Conservation (phyloP, 495 filamentous ascomycete genomes). For the Lepidopterella palustris region DNA sequence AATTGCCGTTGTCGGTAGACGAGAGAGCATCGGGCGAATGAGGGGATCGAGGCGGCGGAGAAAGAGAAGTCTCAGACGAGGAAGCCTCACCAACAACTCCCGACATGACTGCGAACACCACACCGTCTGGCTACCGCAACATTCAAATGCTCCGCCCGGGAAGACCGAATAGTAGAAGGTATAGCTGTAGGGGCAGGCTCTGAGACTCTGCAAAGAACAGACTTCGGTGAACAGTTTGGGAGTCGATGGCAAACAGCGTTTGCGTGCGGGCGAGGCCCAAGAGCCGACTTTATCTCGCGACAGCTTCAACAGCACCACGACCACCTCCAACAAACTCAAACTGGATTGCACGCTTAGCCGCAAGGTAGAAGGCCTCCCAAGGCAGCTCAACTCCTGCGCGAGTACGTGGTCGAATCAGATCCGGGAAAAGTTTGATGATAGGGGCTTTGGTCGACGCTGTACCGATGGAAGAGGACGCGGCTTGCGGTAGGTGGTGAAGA, state of each 20-base stretch:
- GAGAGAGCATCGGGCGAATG: conserved; percentile 24
- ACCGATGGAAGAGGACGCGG: conserved; percentile 2
- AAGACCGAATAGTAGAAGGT: not conserved
- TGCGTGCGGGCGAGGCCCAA: not conserved
- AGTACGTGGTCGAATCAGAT: not conserved
- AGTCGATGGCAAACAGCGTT: not conserved
- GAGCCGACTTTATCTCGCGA: not conserved
- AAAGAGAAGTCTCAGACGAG: conserved; percentile 20
- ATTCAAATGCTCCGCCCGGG: not conserved
- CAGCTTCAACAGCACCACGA: conserved; percentile 6
- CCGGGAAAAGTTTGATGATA: conserved; percentile 7
- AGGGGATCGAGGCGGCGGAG: conserved; percentile 11
- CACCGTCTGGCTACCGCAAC: not conserved
- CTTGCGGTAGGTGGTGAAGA: not conserved
- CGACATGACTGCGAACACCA: not conserved
- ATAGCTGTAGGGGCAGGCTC: not conserved
- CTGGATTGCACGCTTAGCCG: not conserved
- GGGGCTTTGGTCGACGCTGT: conserved; percentile 2
- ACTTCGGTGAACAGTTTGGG: not conserved
- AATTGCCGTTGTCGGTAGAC: conserved; percentile 13
- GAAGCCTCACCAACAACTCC: conserved; percentile 10
- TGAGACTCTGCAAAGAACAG: not conserved
- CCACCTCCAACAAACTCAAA: not conserved
- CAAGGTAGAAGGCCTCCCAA: not conserved
- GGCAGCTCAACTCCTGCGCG: not conserved